Base-by-base conservation (phyloP, 306 rosid species). In the Arachis stenosperma region DNA sequence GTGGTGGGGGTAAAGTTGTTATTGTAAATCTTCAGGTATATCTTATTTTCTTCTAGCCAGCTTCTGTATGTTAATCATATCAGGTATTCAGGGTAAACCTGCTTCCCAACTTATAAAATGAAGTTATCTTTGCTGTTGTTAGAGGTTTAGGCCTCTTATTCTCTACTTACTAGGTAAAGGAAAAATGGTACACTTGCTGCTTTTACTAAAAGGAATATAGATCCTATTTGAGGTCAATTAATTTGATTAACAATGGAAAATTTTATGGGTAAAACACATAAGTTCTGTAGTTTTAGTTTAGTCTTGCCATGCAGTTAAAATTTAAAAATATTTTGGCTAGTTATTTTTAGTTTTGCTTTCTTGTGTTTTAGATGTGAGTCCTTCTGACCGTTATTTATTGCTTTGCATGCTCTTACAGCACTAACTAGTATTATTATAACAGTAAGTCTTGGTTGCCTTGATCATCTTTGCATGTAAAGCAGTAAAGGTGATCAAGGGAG, bases 1-100 rank as follows among this genome's bases (percentile, higher is more conserved):
- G 91, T 27, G 93, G 97, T 65, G 99, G 99, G 75, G 99, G 99
- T 40, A 86, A 94, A 84, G 89, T 94, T 77, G 88, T 94, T 48
- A 91, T 94, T 69, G 96, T 94, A 78, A 91, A 94, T 84, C 99
- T 94, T 76, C 99, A 94, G 96, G 99, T 94, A 76, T 15, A 74
- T 37, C 58, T n/a, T 48, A 40, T 65, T 51, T 66, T 33, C 37
- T 74, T 13, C 39, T 71, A 6, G 9, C 36, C 63, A 39, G 29
- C 57, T 41, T 71, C 51, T 67, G 55, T 44, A 17, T 33, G 56
- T 61, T 57, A 3, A 14, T 52, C 17, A 13, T 22, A 47, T 11
- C 15, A 48, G 54, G 54, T 1, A 75, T 61, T 37, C 15, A 48
- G 15, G 17, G 6, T 79, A 46, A 37, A 66, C 47, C 67, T 41